Percentiles rank a stretch among this genome's conserved stretches.
These are phyloP conservation scores for Cajanus cajan DNA, from an alignment of 306 rosid genomes.

Conservation along the genomic window DNA sequence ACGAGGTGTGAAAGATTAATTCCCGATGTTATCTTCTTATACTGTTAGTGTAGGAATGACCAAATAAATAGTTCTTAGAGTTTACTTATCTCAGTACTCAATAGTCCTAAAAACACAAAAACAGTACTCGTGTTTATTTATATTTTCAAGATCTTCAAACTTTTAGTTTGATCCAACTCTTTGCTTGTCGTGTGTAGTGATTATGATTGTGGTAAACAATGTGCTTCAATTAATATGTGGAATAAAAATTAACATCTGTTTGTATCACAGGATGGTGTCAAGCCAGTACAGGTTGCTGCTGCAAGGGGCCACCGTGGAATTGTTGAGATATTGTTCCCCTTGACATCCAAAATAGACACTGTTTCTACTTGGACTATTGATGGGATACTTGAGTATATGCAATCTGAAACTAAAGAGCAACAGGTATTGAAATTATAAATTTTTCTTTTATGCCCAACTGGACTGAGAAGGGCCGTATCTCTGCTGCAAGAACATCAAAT, in stretches of 20 bases:
- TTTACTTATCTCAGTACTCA: slow-evolving; percentile 1
- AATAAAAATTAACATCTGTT: slow-evolving; percentile 21
- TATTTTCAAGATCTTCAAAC: slow-evolving; percentile 20
- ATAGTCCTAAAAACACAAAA: background rate
- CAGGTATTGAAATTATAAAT: slow-evolving; percentile 51
- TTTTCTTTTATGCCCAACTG: background rate
- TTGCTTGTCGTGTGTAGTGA: slow-evolving; percentile 13
- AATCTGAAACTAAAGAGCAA: slow-evolving; percentile 57
- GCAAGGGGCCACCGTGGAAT: slow-evolving; percentile 60
- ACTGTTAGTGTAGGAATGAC: background rate
- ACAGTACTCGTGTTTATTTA: background rate
- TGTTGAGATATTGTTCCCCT: slow-evolving; percentile 75
- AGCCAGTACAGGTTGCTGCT: slow-evolving; percentile 84
- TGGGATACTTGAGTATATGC: slow-evolving; percentile 64
- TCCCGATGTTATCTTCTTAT: background rate
- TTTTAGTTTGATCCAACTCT: background rate
- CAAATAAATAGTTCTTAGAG: background rate
- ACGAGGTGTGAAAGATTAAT: slow-evolving; percentile 57
- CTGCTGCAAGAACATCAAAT: background rate
- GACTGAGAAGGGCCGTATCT: slow-evolving; percentile 3
- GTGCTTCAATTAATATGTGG: slow-evolving; percentile 20
- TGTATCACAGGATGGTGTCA: slow-evolving; percentile 74
- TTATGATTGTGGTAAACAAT: slow-evolving; percentile 1
- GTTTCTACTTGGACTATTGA: slow-evolving; percentile 81
- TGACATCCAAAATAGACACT: slow-evolving; percentile 61